Evolutionary conservation across 2,329 filamentous ascomycete genomes (phyloP).

Genomic region (Hymenoscyphus linearis): DNA sequence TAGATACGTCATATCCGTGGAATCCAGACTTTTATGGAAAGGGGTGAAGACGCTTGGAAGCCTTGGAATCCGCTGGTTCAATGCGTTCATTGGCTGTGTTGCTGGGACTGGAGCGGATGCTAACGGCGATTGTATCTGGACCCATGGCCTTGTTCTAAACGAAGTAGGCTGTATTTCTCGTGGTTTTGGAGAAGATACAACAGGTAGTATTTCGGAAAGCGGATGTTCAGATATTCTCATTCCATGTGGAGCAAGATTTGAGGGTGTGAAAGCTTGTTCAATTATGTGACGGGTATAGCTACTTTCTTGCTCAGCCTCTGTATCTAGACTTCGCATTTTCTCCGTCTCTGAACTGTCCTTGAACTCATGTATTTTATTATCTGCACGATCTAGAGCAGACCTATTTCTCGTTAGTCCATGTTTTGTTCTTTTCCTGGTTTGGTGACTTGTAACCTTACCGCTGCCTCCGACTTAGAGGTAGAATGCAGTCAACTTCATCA

Average conservation of each 20-base stretch:
- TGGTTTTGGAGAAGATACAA: background rate
- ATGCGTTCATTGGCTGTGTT: background rate
- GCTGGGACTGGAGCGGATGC: slow-evolving; percentile 7
- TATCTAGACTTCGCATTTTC: background rate
- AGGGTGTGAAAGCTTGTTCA: background rate
- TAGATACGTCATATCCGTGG: slow-evolving; percentile 14
- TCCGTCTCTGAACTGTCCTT: background rate
- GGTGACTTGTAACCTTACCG: slow-evolving; percentile 5
- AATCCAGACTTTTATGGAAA: slow-evolving; percentile 11
- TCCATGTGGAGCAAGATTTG: slow-evolving; percentile 9
- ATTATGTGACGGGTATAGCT: background rate
- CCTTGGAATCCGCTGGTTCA: slow-evolving; percentile 2
- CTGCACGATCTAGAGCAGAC: slow-evolving; percentile 8
- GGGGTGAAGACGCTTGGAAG: slow-evolving; percentile 10
- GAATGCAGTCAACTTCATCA: slow-evolving; percentile 15
- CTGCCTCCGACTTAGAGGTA: slow-evolving; percentile 14
- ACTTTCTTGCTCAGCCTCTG: background rate
- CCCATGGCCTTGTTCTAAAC: slow-evolving; percentile 11
- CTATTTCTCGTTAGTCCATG: background rate
- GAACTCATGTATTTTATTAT: slow-evolving; percentile 1
- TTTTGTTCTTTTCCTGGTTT: background rate
- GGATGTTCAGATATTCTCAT: slow-evolving; percentile 11
- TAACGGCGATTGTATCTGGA: slow-evolving; percentile 11
- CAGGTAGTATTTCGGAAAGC: slow-evolving; percentile 9
- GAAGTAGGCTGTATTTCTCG: background rate